Base-by-base conservation (phyloP, 2,329 filamentous ascomycete species). In the Fusarium cicatricum region DNA sequence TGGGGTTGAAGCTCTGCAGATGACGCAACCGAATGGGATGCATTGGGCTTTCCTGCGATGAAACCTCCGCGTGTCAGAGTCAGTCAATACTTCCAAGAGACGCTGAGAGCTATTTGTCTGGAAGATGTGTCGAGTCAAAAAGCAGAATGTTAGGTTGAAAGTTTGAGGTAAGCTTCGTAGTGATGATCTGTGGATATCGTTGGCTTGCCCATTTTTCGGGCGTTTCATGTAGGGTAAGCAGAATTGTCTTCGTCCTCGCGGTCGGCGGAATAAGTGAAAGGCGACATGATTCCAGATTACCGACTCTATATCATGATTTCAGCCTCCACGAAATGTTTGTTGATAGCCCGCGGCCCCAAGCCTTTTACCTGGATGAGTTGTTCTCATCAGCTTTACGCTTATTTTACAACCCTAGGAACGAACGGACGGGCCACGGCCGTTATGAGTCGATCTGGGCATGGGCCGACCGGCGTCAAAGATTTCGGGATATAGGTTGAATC, bases 161-260 rank as follows among this genome's bases (percentile, higher is more conserved):
- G 36, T 3, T 42, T 32, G 50, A 39, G 42, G 36, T 48, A 15
- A 28, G 32, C 16, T 54, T 58, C 10, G 32, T 58, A 3, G 39
- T 41, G 19, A 58, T 42, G 31, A 33, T 60, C 60, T 56, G 51
- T 60, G 59, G 59, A 56, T 52, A 44, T 60, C 31, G 21, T 19
- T 3, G 21, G 47, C 52, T 46, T 64, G 31, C 60, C 60, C 37
- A n/a, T n/a, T 28, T 52, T 61, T 44, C 11, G 43, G 60, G 23
- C 14, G 17, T 31, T 33, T 4, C 32, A 29, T 63, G 2, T 12
- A 47, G 60, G 60, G 60, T 64, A 60, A 16, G 26, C 17, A 12
- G 2, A 11, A 19, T 9, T 6, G 14, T n/a, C 17, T 29, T 8
- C 4, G 10, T 8, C 19, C 10, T 21, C 16, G 7, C 8, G 16